Base-by-base conservation (phyloP, 2,329 filamentous ascomycete genomes). In the Aspergillus cejpii region DNA sequence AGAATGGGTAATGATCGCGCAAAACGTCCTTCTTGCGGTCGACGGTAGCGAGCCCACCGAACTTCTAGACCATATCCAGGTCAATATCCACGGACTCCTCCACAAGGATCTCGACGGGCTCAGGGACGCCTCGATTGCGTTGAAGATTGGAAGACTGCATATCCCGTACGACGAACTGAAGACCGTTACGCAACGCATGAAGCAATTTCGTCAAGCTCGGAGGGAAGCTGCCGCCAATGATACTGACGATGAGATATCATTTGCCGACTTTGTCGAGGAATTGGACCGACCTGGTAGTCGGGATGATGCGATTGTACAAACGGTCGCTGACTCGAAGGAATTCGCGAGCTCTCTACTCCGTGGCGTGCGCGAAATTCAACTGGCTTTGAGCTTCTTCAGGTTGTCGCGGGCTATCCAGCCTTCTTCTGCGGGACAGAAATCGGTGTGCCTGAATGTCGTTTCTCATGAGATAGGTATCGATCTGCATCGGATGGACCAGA, bases 391-490 rank as follows among this genome's bases (percentile, higher is more conserved):
- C 66, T 92, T 91, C 65, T 78, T 96, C 54, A 87, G 88, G 14
- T 70, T 98, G 47, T 90, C 87, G 17, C 92, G 89, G 65, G 83
- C 82, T 57, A 77, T 96, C 10, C 76, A 83, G 29, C 76, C 81
- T 1, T 74, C 87, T 47, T 80, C 82, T 50, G 76, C 83, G 2
- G 75, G 76, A 2, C 80, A 83, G 21, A 74, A 77, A n/a, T 83
- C 87, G 3, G 77, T 95, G 6, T 81, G 85, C 48, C 75, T 96
- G 49, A 95, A 91, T 60, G 78, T 90, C 36, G 89, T 91, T 5
- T 94, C 95, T 79, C 97, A 98, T 65, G 94, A 98, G 64, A 81
- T 98, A 33, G 91, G 91, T 48, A 79, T 98, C 61, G 92, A 98
- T 61, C 73, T 98, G 31, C 84, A 97, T 62, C 83, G 91, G 17